Evolutionary conservation across 768 basidiomycete genomes (phyloP).

Genomic region (Amanita jacksonii): DNA sequence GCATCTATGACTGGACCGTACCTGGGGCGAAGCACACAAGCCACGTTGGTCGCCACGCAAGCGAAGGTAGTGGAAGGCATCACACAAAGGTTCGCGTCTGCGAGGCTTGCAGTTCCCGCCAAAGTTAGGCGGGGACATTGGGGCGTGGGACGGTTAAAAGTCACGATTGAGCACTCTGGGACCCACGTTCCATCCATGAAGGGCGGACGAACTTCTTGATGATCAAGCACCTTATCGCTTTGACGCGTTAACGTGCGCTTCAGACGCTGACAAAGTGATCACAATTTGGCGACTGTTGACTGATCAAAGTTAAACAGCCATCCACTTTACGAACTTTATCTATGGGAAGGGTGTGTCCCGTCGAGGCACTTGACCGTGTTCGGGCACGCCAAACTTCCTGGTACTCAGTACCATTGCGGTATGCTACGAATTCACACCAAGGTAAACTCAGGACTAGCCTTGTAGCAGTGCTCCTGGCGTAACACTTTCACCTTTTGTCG

Average conservation of each 20-base stretch:
- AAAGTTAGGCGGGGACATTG: slow-evolving; percentile 8
- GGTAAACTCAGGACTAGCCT: too few relatives aligned
- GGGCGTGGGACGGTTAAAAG: slow-evolving; percentile 1
- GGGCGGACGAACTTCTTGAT: background rate
- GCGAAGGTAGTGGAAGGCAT: slow-evolving; percentile 16
- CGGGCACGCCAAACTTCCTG: too few relatives aligned
- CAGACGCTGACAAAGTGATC: background rate
- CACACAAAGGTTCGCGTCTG: slow-evolving; percentile 21
- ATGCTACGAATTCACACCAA: too few relatives aligned
- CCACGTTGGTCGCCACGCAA: slow-evolving; percentile 14
- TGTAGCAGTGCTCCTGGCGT: too few relatives aligned
- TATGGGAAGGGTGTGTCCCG: too few relatives aligned
- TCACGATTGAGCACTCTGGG: background rate
- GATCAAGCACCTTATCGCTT: background rate
- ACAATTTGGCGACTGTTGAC: too few relatives aligned
- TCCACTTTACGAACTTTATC: too few relatives aligned
- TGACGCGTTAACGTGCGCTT: background rate
- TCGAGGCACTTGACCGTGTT: too few relatives aligned
- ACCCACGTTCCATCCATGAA: slow-evolving; percentile 1
- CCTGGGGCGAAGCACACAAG: slow-evolving; percentile 12
- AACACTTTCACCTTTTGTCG: too few relatives aligned
- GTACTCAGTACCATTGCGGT: too few relatives aligned
- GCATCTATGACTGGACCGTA: slow-evolving; percentile 35
- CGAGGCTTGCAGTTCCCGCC: slow-evolving; percentile 30
- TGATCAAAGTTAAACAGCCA: too few relatives aligned